Base-by-base conservation (phyloP, 495 filamentous ascomycete genomes). In the Darksidea phi region DNA sequence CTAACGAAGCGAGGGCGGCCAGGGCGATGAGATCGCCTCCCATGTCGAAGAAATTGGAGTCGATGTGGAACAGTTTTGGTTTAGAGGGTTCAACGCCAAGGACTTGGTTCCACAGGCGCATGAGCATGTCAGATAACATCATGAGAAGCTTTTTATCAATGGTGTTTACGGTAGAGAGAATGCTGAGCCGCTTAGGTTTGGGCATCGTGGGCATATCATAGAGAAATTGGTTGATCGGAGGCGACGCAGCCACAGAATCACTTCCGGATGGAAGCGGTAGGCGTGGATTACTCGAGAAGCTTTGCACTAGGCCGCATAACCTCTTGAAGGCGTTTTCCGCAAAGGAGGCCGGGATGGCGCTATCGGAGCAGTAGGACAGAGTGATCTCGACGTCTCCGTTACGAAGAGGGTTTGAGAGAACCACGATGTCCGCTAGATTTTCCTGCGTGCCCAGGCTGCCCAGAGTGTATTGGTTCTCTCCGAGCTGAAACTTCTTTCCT, bases 361-460 rank as follows among this genome's bases (percentile, higher is more conserved):
- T 32, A 32, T 32, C 28, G 10, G 28, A 32, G 28, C 28, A 3
- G 28, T 32, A 32, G 4, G 28, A 32, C 10, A 32, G 10, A 3
- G 28, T 32, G 3, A 32, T 10, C 10, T 32, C 28, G 28, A 32
- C 71, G 28, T 32, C 28, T 4, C 28, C 28, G 11, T 72, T 66
- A 6, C 71, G 72, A 6, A 75, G 55, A 6, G 76, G 76, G 12
- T 73, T 77, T 0, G 79, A 82, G 15, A 78, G 73, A 56, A 81
- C 67, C 0, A 72, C 75, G 26, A 82, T 63, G 54, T 82, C 79
- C 0, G 75, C 69, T 17, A 80, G 70, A 57, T 78, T 77, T 54
- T 80, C 77, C n/a, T 77, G 73, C 11, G 75, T 74, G 6, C 78
- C 79, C 1, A 72, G 71, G 37, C 74, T 75, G 1, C 78, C 77